phyloP scores from a whole-genome alignment of 805 yeast genomes.

The Lachancea lanzarotensis region DNA sequence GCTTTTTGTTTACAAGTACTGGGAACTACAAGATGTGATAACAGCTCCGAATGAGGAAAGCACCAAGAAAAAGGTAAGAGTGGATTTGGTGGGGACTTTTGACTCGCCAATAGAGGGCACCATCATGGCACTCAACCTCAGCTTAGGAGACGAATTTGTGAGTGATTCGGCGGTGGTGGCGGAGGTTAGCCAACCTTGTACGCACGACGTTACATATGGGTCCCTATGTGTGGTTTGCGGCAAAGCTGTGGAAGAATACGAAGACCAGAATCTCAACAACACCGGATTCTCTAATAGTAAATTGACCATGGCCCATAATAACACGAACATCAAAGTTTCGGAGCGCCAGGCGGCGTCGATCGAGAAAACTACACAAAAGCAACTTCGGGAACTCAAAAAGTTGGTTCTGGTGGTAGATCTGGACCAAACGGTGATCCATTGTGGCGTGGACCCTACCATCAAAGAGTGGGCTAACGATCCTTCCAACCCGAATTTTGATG shows the following conservation, averaged over 20 bases:
- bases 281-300: conserved; percentile 28
- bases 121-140: conserved; percentile 44
- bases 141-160: conserved; percentile 53
- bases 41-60: conserved; percentile 20
- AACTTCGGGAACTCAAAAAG: conserved; percentile 56
- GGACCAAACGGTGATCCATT: conserved; percentile 96
- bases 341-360: conserved; percentile 80
- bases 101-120: conserved; percentile 81
- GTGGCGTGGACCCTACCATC: conserved; percentile 95
- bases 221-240: conserved; percentile 95
- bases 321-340: conserved; percentile 75
- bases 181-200: conserved; percentile 70
- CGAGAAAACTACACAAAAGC: conserved; percentile 58
- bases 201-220: conserved; percentile 89
- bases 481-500: conserved; percentile 73
- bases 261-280: conserved; percentile 60
- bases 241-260: conserved; percentile 64
- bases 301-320: conserved; percentile 79
- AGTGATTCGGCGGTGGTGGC: conserved; percentile 44
- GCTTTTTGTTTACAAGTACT: conserved; percentile 39
- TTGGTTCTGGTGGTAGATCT: conserved; percentile 89
- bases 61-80: conserved; percentile 32
- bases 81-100: conserved; percentile 66
- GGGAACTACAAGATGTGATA: conserved; percentile 38
- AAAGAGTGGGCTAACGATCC: conserved; percentile 94